phyloP scores from a whole-genome alignment of 2,329 filamentous ascomycete species.

The Chrysoporthe cubensis region DNA sequence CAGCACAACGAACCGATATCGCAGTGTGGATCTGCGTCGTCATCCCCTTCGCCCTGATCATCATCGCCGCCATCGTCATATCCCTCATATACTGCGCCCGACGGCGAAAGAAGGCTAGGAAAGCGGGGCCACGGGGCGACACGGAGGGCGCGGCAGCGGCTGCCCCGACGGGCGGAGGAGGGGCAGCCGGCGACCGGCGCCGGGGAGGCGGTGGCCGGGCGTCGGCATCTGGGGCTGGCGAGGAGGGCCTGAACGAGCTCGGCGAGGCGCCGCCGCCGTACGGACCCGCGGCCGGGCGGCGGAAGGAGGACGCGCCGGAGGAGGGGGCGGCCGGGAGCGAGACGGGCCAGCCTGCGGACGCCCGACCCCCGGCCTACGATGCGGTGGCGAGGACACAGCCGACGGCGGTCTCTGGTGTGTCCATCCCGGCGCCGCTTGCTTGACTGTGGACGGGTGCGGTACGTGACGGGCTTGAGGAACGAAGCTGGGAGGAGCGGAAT shows the following conservation, averaged over 20 bases:
- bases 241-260: slow-evolving; percentile 35
- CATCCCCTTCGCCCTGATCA: slow-evolving; percentile 23
- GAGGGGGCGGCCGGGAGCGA: neutral
- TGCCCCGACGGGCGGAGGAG: neutral
- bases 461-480: neutral
- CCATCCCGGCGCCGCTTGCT: neutral
- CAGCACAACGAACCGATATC: neutral
- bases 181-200: neutral
- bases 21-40: slow-evolving; percentile 24
- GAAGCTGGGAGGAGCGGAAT: neutral
- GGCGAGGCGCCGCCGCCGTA: slow-evolving; percentile 37
- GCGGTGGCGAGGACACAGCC: slow-evolving; percentile 1
- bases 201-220: neutral
- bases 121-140: neutral
- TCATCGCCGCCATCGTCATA: neutral
- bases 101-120: neutral
- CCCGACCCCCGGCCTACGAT: slow-evolving; percentile 18
- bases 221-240: slow-evolving; percentile 20
- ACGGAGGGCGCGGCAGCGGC: neutral
- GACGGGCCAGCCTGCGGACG: neutral
- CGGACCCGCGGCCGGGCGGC: slow-evolving; percentile 12
- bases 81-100: slow-evolving; percentile 10
- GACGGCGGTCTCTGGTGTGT: neutral
- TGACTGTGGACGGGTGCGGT: neutral
- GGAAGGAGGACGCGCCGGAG: slow-evolving; percentile 5